phyloP scores from a whole-genome alignment of 306 rosid genomes.

The Prunus fruticosa region DNA sequence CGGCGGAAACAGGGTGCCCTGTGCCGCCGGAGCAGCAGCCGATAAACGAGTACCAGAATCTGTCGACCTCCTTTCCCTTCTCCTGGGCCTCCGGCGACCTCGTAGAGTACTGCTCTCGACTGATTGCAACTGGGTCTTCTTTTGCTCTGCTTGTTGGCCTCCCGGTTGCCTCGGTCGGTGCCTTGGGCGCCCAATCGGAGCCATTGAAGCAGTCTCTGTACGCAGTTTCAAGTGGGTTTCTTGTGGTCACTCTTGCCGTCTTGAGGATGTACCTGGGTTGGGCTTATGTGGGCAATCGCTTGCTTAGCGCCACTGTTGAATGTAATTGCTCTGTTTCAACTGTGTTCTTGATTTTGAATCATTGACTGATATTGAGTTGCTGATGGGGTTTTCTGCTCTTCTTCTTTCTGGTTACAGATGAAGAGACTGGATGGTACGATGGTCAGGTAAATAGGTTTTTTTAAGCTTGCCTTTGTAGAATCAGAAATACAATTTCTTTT shows the following conservation, averaged over 20 bases:
- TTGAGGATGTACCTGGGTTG: slow-evolving; percentile 93
- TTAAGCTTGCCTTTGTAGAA: not conserved
- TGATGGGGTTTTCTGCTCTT: not conserved
- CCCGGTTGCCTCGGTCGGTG: slow-evolving; percentile 83
- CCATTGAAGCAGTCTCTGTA: slow-evolving; percentile 50
- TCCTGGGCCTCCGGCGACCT: slow-evolving; percentile 79
- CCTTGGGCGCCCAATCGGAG: slow-evolving; percentile 68
- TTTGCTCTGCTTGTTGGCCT: slow-evolving; percentile 72
- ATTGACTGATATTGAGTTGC: not conserved
- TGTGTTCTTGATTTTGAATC: not conserved
- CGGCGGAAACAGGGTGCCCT: slow-evolving; percentile 73
- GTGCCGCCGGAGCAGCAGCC: slow-evolving; percentile 86
- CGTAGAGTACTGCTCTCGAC: slow-evolving; percentile 60
- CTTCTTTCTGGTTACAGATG: slow-evolving; percentile 51
- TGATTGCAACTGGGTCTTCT: slow-evolving; percentile 62
- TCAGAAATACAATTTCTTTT: slow-evolving; percentile 1
- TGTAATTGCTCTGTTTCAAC: slow-evolving; percentile 36
- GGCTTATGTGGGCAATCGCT: slow-evolving; percentile 92
- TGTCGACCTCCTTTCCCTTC: slow-evolving; percentile 79
- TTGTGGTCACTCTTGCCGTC: slow-evolving; percentile 68
- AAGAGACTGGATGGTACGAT: slow-evolving; percentile 99
- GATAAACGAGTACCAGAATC: slow-evolving; percentile 71
- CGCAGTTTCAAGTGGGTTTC: slow-evolving; percentile 68
- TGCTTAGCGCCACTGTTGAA: slow-evolving; percentile 96
- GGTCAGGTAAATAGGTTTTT: slow-evolving; percentile 59